Evolutionary conservation across 768 basidiomycete species (phyloP), one percentile per base, ranked within the genome.

Genomic region (Paxillus ammoniavirescens): DNA sequence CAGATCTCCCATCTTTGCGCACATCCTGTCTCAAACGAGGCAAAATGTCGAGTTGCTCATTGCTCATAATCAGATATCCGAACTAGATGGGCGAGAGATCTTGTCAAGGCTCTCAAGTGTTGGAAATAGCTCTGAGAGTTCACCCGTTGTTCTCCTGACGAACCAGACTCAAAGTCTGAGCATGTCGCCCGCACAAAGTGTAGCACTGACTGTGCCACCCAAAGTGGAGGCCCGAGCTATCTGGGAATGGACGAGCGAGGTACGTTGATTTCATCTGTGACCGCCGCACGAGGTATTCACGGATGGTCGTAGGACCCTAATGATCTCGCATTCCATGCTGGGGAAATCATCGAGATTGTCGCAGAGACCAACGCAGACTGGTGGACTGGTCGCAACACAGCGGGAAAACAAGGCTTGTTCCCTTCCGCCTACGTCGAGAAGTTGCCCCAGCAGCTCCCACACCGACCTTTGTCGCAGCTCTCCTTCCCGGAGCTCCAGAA

Each of bases 361-460:
- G 80, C 86, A 55, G 91, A 94, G 66, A 88, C 83, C n/a, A 92
- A 93, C 56, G 74, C 77, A 1, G 93, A 94, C 65, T 94, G 93
- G 93, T 96, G 91, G 91, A 87, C 79, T 33, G 92, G 93, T n/a
- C 75, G 75, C 55, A 63, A 79, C 58, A 60, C 59, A 40, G 76
- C 84, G 28, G 85, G 84, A 21, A 78, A 73, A 50, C 78, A 85
- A 44, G 92, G 88, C 2, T 71, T 93, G 42, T 91, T 95, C 77
- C 93, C 92, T 0, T 79, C 86, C 18, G 80, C 79, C 59, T 87
- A 91, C 51, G 87, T 91, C 41, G 83, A 90, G 68, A 87, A 77
- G 64, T 52, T 87, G 42, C 64, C 28, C 5, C 47, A 41, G 1
- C 47, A 41, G 30, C 15, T 56, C 63, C 28, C 55, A 10, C 49